Evolutionary conservation across 306 rosid species (phyloP).

Genomic region (Vigna unguiculata): DNA sequence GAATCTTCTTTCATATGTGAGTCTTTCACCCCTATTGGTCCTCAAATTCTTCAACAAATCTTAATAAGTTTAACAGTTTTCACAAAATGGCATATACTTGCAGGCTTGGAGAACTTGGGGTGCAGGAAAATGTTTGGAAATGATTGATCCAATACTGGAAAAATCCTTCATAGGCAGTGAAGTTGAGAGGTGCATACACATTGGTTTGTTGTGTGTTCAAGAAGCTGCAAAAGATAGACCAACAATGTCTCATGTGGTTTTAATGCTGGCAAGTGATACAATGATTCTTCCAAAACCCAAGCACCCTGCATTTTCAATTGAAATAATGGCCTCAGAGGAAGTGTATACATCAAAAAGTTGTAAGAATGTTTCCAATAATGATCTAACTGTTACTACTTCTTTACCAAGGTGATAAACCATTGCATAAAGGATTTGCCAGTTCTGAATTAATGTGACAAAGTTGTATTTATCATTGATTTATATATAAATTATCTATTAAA

Average conservation of each 20-base stretch:
- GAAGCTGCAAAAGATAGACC: constrained; percentile 39
- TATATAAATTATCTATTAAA: background rate
- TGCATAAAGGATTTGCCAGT: background rate
- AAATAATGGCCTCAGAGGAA: background rate
- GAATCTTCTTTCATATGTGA: constrained; percentile 39
- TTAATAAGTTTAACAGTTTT: background rate
- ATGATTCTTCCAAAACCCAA: constrained; percentile 45
- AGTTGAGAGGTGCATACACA: background rate
- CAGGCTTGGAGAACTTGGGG: constrained; percentile 42
- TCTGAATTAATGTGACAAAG: background rate
- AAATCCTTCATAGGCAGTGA: background rate
- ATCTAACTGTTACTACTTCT: background rate
- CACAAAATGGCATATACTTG: background rate
- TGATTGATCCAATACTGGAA: background rate
- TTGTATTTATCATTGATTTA: background rate
- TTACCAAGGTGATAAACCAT: background rate
- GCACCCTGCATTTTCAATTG: constrained; percentile 44
- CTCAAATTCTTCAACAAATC: background rate
- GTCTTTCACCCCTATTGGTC: background rate
- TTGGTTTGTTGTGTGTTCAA: constrained; percentile 5
- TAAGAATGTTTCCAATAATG: background rate
- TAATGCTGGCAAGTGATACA: constrained; percentile 32
- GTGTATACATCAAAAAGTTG: background rate
- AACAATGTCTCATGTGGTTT: constrained; percentile 41
- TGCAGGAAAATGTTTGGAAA: constrained; percentile 16